These are phyloP conservation scores for Leccinum pachyderme DNA, from an alignment of 1,284 basidiomycete species.

Conservation along the genomic window DNA sequence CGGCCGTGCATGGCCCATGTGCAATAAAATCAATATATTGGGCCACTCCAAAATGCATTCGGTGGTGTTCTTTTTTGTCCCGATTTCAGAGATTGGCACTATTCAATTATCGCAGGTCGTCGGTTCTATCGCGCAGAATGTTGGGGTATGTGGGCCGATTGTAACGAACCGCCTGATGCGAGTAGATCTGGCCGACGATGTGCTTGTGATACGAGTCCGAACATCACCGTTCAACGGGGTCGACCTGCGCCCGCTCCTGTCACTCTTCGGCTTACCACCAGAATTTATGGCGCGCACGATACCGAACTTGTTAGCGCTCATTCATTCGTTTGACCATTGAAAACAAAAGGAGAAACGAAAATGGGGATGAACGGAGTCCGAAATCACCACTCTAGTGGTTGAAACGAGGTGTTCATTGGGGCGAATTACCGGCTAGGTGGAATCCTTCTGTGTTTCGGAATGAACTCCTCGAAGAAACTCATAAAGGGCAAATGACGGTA, in stretches of 20 bases:
- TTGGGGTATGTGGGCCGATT: not conserved
- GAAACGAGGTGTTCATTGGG: not conserved
- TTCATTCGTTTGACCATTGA: not conserved
- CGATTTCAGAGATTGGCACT: not conserved
- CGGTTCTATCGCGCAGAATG: not conserved
- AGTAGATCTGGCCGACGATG: not conserved
- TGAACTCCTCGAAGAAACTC: not conserved
- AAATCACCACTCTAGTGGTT: not conserved
- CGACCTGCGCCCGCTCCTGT: too few relatives aligned
- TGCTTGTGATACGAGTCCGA: not conserved
- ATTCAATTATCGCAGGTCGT: not conserved
- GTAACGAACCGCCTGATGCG: not conserved
- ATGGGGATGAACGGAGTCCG: not conserved
- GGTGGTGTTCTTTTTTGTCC: not conserved
- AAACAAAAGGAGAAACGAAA: not conserved
- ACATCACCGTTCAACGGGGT: not conserved
- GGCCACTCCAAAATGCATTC: not conserved
- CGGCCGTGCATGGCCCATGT: not conserved
- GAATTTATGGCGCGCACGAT: not conserved
- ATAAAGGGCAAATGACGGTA: not conserved
- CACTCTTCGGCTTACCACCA: not conserved
- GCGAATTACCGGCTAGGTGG: not conserved
- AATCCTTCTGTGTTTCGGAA: not conserved
- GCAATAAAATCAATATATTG: not conserved
- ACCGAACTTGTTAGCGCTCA: not conserved